Evolutionary conservation across 495 filamentous ascomycete species (phyloP), one percentile per base, ranked within the genome.

Genomic region (Filosporella fistucella): DNA sequence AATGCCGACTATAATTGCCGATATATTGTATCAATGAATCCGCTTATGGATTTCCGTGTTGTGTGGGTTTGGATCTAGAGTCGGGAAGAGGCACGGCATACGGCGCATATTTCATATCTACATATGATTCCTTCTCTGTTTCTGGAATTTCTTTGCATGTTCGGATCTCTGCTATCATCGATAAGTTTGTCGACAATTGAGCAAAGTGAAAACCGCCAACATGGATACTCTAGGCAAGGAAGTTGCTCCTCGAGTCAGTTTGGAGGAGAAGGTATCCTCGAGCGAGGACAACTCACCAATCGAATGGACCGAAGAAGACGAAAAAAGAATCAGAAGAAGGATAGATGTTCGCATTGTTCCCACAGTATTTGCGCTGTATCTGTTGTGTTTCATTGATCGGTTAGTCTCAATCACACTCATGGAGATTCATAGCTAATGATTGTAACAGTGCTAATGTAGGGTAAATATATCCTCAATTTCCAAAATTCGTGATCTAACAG

Each of bases 321-420:
- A 80, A 63, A 64, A 52, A 20, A 53, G 44, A 52, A 68, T 95
- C 34, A 76, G 85, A 63, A 66, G 74, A 52, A 82, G 81, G 55
- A 86, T 95, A 55, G 90, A 96, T 61, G 67, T 77, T 60, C 82
- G 82, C 55, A 70, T 95, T 28, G 68, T 96, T 38, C 89, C 90
- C 0, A 85, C 83, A 48, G 64, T 95, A 24, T 86, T 80, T 58
- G 67, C 93, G 26, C 63, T 95, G 58, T 95, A 94, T 58, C 66
- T 91, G 16, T 67, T 94, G 30, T 89, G 89, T 34, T 95, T 95
- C 60, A 64, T 95, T 32, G 89, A 94, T 64, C 75, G 88, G 68
- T 73, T 45, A 35, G 57, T 37, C n/a, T 70, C 91, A 51, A 82
- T 76, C 49, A 89, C 90, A 3, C 79, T 82, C 51, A 68, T 90